A percentile compares a stretch with the other conserved stretches of the same genome.
These are phyloP conservation scores for Aspergillus vadensis DNA, from an alignment of 2,329 filamentous ascomycete genomes.

Conservation along the genomic window DNA sequence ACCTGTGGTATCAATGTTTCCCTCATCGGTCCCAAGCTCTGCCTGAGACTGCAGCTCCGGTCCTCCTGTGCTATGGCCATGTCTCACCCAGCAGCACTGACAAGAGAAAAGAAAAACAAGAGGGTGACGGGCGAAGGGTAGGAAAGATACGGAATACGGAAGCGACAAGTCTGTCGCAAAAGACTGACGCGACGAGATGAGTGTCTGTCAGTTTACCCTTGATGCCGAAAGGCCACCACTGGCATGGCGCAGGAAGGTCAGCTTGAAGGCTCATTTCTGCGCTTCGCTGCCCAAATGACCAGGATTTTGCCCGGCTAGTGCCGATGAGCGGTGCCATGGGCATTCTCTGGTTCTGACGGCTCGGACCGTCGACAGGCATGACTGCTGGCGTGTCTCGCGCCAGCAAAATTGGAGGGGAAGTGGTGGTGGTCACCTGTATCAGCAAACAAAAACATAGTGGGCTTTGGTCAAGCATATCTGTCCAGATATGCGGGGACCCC, in stretches of 20 bases:
- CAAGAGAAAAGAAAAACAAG: background rate
- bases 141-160: constrained; percentile 9
- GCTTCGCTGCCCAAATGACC: constrained; percentile 35
- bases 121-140: background rate
- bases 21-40: constrained; percentile 14
- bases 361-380: constrained; percentile 31
- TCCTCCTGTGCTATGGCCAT: constrained; percentile 8
- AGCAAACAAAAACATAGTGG: constrained; percentile 10
- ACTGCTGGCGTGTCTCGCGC: constrained; percentile 17
- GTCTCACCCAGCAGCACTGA: constrained; percentile 2
- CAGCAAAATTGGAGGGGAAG: constrained; percentile 10
- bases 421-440: constrained; percentile 17
- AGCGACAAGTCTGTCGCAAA: constrained; percentile 2
- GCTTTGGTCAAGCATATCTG: constrained; percentile 13
- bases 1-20: constrained; percentile 13
- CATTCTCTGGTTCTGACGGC: constrained; percentile 28
- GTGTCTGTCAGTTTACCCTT: background rate
- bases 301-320: constrained; percentile 21
- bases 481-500: constrained; percentile 13
- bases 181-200: constrained; percentile 12
- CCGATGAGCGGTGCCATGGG: constrained; percentile 21
- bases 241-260: constrained; percentile 11
- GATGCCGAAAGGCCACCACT: constrained; percentile 6
- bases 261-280: constrained; percentile 21
- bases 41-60: constrained; percentile 14